phyloP scores from a whole-genome alignment of 2,329 filamentous ascomycete species.

The Aspergillus ochraceus region DNA sequence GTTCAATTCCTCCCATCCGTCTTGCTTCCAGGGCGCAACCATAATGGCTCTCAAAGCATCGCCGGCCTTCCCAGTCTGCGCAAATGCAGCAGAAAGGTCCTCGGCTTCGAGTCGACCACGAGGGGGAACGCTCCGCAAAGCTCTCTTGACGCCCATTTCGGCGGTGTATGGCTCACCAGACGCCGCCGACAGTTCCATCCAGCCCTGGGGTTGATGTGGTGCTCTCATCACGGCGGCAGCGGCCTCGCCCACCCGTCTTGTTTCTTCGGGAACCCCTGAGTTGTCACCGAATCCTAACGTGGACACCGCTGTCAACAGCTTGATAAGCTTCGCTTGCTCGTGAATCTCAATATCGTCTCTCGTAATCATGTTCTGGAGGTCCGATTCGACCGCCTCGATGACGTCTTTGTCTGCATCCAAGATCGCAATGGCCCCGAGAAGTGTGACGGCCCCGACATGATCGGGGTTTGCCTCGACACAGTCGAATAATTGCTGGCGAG shows the following conservation, averaged over 20 bases:
- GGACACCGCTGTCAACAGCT: constrained; percentile 74
- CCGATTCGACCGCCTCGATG: constrained; percentile 75
- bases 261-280: constrained; percentile 42
- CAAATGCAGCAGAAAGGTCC: constrained; percentile 71
- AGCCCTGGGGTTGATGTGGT: constrained; percentile 76
- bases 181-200: constrained; percentile 69
- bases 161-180: constrained; percentile 58
- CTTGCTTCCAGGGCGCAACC: constrained; percentile 74
- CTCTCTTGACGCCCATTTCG: constrained; percentile 80
- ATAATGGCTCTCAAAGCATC: constrained; percentile 78
- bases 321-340: constrained; percentile 70
- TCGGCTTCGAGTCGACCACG: constrained; percentile 65
- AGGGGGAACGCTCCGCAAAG: constrained; percentile 71
- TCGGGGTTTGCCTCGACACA: constrained; percentile 72
- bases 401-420: constrained; percentile 78
- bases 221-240: constrained; percentile 78
- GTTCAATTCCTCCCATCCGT: constrained; percentile 60
- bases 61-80: constrained; percentile 67
- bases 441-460: constrained; percentile 75
- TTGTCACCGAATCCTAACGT: constrained; percentile 52
- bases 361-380: constrained; percentile 71
- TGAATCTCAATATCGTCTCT: constrained; percentile 61
- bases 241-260: constrained; percentile 62
- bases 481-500: constrained; percentile 76
- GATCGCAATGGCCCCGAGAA: constrained; percentile 81